Evolutionary conservation across 768 basidiomycete genomes (phyloP).

Genomic region (Pisolithus sp.): DNA sequence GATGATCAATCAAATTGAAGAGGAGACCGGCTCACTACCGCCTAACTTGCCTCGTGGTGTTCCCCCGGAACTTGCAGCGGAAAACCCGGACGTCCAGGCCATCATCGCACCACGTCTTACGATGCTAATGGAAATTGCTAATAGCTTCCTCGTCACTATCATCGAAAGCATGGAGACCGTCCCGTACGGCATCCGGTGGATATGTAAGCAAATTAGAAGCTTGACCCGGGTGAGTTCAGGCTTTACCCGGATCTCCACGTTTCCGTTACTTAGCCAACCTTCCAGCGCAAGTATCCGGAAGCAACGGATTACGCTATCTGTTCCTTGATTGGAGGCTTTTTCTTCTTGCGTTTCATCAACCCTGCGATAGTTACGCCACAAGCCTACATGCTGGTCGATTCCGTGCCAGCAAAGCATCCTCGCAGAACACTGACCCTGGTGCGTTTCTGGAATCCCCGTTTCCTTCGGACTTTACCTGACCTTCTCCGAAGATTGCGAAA

Average conservation of each 20-base stretch:
- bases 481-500: conserved; percentile 77
- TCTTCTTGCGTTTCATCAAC: conserved; percentile 99
- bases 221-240: conserved; percentile 71
- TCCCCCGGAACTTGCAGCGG: conserved; percentile 88
- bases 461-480: neutral
- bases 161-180: conserved; percentile 98
- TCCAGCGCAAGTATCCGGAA: conserved; percentile 95
- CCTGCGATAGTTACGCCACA: conserved; percentile 99
- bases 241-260: neutral
- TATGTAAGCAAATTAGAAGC: conserved; percentile 98
- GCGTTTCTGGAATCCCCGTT: conserved; percentile 10
- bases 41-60: conserved; percentile 90
- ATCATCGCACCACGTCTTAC: conserved; percentile 96
- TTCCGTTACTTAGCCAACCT: conserved; percentile 4
- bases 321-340: conserved; percentile 97
- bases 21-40: conserved; percentile 90
- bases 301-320: conserved; percentile 98
- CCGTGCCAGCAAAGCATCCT: conserved; percentile 96
- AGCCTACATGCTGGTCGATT: conserved; percentile 99
- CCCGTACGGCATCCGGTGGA: conserved; percentile 99
- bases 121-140: conserved; percentile 99
- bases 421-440: conserved; percentile 90
- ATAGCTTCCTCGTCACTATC: conserved; percentile 94
- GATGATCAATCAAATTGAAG: conserved; percentile 98
- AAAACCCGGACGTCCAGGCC: conserved; percentile 93